Evolutionary conservation across 768 basidiomycete species (phyloP), one percentile per base, ranked within the genome.

Genomic region (Tylopilus balloui): DNA sequence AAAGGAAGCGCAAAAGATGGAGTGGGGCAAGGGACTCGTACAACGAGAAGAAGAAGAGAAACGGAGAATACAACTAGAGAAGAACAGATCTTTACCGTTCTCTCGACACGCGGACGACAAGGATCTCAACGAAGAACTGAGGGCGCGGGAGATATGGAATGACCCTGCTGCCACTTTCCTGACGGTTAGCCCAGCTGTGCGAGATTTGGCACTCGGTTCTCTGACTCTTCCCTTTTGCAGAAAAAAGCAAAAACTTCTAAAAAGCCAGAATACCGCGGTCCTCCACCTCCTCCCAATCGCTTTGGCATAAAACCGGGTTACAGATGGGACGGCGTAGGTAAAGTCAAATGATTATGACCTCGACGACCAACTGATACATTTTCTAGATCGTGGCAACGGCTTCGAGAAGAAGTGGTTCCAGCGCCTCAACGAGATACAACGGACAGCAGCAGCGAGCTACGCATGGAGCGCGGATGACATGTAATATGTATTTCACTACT

Each of bases 251-350:
- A 88, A 58, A 90, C 84, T 1, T 85, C 91, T 2, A 79, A 79
- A 45, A 83, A 76, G 69, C 96, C 95, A 9, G 83, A 86, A 65
- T 97, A 97, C 66, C 74, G 69, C 15, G 93, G 94, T 12, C 91
- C 94, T 1, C 80, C 86, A 0, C 90, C 91, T 1, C 86, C 92
- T 13, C 94, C 95, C 8, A 98, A 99, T 71, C 83, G 96, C 7
- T 98, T 95, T 66, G 86, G 87, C 20, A 97, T 99, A 54, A 86
- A 80, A 55, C 96, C 96, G 21, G 96, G 96, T 1, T 92, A 93
- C 66, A 77, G 95, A 63, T 99, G 96, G 96, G 96, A 99, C 65
- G 96, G 96, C 24, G 96, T 98, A 54, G 94, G 94, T 92, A 53
- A 55, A 78, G 74, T 46, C 42, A 32, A 38, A 9, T 8, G 32